Conservation (phyloP, 2,329 filamentous ascomycete genomes). For the Penicillium frequentans region DNA sequence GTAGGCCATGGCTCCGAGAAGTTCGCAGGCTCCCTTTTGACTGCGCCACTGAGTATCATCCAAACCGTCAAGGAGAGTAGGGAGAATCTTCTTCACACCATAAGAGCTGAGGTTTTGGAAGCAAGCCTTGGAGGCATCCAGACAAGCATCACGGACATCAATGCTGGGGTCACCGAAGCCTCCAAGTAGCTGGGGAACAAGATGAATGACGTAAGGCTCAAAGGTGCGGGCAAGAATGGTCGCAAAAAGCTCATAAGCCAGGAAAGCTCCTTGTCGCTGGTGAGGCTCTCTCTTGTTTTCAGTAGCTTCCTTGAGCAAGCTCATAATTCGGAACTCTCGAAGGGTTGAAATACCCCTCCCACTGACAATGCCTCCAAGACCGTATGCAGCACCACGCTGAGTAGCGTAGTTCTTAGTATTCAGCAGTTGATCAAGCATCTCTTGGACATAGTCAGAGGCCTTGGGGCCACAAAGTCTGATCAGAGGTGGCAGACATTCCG, state of each 20-base stretch:
- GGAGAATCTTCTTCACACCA: constrained; percentile 91
- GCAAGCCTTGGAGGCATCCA: constrained; percentile 90
- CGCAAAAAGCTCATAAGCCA: constrained; percentile 89
- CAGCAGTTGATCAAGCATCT: constrained; percentile 78
- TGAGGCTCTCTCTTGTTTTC: constrained; percentile 94
- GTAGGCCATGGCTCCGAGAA: constrained; percentile 97
- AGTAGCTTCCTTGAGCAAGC: constrained; percentile 74
- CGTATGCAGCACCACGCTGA: constrained; percentile 91
- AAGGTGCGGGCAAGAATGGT: constrained; percentile 84
- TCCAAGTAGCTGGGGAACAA: constrained; percentile 84
- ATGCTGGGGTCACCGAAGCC: constrained; percentile 86
- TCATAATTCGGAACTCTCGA: constrained; percentile 82
- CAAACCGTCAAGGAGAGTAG: constrained; percentile 84
- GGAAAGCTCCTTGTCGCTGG: constrained; percentile 81
- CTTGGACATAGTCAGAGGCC: constrained; percentile 74
- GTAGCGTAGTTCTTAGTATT: constrained; percentile 88
- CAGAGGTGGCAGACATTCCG: constrained; percentile 89
- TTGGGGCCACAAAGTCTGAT: constrained; percentile 77
- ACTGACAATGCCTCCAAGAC: constrained; percentile 82
- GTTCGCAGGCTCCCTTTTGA: constrained; percentile 96
- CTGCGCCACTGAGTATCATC: constrained; percentile 97
- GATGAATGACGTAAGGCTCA: constrained; percentile 94
- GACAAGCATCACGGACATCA: constrained; percentile 88
- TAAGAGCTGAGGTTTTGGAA: constrained; percentile 93
- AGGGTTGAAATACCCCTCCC: constrained; percentile 83